Base-by-base conservation (phyloP, 768 basidiomycete species). In the Galerina sulciceps region DNA sequence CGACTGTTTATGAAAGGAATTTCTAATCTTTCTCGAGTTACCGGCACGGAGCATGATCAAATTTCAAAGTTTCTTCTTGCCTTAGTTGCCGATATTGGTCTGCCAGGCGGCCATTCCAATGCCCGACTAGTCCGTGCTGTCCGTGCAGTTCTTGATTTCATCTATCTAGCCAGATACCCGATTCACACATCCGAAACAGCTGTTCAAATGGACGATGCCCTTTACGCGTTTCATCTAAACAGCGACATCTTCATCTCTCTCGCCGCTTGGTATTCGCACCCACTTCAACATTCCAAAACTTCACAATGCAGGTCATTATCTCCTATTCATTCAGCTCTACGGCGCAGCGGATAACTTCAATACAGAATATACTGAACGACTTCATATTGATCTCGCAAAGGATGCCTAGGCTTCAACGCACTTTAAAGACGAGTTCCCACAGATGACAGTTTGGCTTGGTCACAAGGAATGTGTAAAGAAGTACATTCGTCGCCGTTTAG, bases 371-470 rank as follows among this genome's bases (percentile, higher is more conserved):
- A 71, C 70, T 0, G 75, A 78, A 60, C 66, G 70, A 53, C 71
- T 23, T 66, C 68, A 58, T 34, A 63, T 57, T 59, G 67, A 34
- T 67, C 60, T 37, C 68, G 73, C 55, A 11, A 65, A 70, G 35
- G 67, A 75, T 11, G 67, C 56, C 0, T 64, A 53, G 11, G 15
- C 23, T 17, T 44, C 64, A 3, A 55, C 60, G 1, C 62, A 62
- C 31, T 49, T 23, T 15, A 65, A 70, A 22, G 69, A 75, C 26
- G 68, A 73, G 45, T 64, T 58, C 43, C 41, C 64, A n/a, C 80
- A 80, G 54, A 82, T 82, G 81, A 71, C 73, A 0, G 23, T 48
- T 0, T 79, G 75, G 75, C 66, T 82, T 0, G 63, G 71, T 15
- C 61, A 72, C 1, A 67, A 71, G n/a, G 78, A 80, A 54, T 68